These are phyloP conservation scores for Penicillium digitatum DNA, from an alignment of 2,329 filamentous ascomycete genomes.

Conservation along the genomic window DNA sequence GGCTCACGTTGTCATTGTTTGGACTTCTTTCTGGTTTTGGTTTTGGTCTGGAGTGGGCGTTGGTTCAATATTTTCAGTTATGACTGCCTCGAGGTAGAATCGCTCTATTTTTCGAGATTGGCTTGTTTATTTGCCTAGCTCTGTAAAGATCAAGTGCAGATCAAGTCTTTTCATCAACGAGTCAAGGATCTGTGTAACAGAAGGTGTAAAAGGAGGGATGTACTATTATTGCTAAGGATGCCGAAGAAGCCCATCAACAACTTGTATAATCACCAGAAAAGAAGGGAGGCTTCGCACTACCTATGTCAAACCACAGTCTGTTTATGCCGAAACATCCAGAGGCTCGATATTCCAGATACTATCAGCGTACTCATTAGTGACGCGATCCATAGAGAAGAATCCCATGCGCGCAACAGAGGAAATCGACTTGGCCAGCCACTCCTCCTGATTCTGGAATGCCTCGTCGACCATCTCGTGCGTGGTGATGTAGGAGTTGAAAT, in stretches of 20 bases:
- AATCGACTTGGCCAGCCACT: constrained; percentile 89
- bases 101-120: neutral
- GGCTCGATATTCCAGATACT: constrained; percentile 97
- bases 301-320: neutral
- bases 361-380: constrained; percentile 96
- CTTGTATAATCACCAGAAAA: neutral
- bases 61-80: neutral
- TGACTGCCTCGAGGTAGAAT: neutral
- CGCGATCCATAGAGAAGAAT: constrained; percentile 92
- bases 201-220: neutral
- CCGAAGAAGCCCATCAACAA: neutral
- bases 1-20: neutral
- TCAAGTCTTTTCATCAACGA: neutral
- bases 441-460: constrained; percentile 85
- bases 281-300: neutral
- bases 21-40: neutral
- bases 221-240: neutral
- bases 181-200: neutral
- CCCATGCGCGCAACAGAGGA: constrained; percentile 88
- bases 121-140: neutral
- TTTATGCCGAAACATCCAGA: constrained; percentile 47
- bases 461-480: constrained; percentile 89
- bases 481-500: constrained; percentile 91
- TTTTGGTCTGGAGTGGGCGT: constrained; percentile 6
- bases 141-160: neutral